Conservation (phyloP, 2,329 filamentous ascomycete genomes). For the Nemania abortiva region DNA sequence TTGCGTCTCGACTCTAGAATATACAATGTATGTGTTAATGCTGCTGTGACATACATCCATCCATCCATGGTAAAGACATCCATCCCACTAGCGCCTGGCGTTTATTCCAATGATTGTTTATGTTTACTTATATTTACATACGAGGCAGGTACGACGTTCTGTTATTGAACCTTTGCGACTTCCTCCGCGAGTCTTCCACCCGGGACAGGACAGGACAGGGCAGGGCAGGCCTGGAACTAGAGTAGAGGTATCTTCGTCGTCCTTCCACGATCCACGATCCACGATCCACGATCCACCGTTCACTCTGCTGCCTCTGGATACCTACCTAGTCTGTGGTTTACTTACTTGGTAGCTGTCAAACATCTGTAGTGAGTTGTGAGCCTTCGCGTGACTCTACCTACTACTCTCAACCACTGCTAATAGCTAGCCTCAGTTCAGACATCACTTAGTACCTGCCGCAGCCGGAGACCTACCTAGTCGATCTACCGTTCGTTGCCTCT, state of each 20-base stretch:
- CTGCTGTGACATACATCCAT: conserved; percentile 12
- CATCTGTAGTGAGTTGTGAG: not conserved
- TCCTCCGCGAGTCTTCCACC: not conserved
- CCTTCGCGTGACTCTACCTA: not conserved
- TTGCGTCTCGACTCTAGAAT: conserved; percentile 4
- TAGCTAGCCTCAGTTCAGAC: not conserved
- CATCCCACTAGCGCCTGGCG: not conserved
- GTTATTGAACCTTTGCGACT: not conserved
- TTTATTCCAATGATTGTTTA: not conserved
- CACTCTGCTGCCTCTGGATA: not conserved
- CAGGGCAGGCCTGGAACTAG: not conserved
- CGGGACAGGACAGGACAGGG: not conserved
- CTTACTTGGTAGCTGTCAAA: not conserved
- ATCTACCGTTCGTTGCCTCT: not conserved
- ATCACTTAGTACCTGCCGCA: not conserved
- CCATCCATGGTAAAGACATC: conserved; percentile 3
- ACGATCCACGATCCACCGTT: not conserved
- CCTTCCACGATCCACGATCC: not conserved
- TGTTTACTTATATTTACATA: not conserved
- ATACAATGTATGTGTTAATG: conserved; percentile 7
- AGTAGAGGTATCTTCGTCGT: not conserved
- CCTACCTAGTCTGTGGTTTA: not conserved
- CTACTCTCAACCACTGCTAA: not conserved
- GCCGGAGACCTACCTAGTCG: not conserved
- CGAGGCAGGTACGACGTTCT: not conserved